Base-by-base conservation (phyloP, 2,329 filamentous ascomycete species). In the Emmonsiellopsis sp. region DNA sequence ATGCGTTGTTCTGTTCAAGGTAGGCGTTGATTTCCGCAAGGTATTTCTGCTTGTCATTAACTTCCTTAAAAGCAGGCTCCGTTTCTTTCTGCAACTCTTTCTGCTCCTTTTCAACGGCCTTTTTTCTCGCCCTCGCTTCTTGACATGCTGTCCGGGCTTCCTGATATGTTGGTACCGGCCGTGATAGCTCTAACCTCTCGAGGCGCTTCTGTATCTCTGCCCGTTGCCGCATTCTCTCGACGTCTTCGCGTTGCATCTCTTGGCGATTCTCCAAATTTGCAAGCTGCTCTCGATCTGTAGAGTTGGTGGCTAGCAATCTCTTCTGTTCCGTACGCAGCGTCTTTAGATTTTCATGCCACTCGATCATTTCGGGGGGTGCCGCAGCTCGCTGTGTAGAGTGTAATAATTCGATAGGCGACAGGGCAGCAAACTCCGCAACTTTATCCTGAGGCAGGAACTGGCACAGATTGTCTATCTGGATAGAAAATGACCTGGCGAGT, bases 381-480 rank as follows among this genome's bases (percentile, higher is more conserved):
- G 90, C 91, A 35, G 93, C 93, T 64, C 90, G 83, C 57, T 95
- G 84, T 0, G 93, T 98, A 62, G 93, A 88, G 55, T 84, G 79
- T 0, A 98, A 77, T 16, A 96, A 79, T 44, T 94, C 86, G 10
- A 95, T 76, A 0, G 92, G 86, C 7, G 83, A 87, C 60, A 95
- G 81, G 5, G 81, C 86, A 5, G 93, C 89, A 66, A 98, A 98
- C 65, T 96, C 91, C 26, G 90, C 89, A 1, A 98, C 93, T 61
- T 91, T 87, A 67, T 98, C 93, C 69, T 98, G 93, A 0, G 93
- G 93, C 44, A 98, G 74, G 63, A 98, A 98, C 67, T 98, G 93
- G 68, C 93, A 98, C 2, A 98, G 78, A 62, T 98, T 98, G 74
- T 98, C 93, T 59, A 97, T 89, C 69, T 98, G 93, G 50, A 98